Base-by-base conservation (phyloP, 1,284 basidiomycete species). In the Sphagnurus paluster region DNA sequence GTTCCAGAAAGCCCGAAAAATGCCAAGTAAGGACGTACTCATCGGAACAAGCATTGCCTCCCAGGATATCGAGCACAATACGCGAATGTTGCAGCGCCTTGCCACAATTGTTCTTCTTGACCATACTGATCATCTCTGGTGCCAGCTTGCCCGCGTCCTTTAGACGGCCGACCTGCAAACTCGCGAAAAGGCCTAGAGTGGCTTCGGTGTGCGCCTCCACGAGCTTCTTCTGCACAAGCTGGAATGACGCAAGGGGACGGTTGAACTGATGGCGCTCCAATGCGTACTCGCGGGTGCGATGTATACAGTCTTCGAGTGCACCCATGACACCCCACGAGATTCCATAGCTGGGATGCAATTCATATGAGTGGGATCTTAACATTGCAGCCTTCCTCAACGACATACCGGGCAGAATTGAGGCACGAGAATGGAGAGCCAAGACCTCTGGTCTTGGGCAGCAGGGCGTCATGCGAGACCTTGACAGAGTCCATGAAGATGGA, bases 101-200 rank as follows among this genome's bases (percentile, higher is more conserved):
- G 14, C 91, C 91, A 61, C 93, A 96, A 61, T 98, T 98, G 64
- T 98, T 98, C 54, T 93, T 80, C 77, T 99, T 99, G 54, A 98
- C 80, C 59, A 98, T 75, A 54, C 90, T 94, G 54, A 99, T 79
- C 93, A 96, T 96, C 68, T 98, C 94, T 1, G 96, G 89, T 16
- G 86, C 82, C 61, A 88, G 76, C 55, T 75, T 76, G 20, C 86
- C 88, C 36, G 72, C 63, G 56, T 98, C 96, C 74, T 98, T 98
- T 53, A 97, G 73, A 23, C 93, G 74, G 1, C 95, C 95, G 4
- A 98, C 87, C 69, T 95, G 87, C 34, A 87, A 64, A 44, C 83
- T 84, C 6, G 89, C 91, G 20, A 87, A 76, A 13, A 95, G 72
- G n/a, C 93, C 93, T 11, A 97, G 72, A 0, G 86, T 80, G 9